Conservation (phyloP, 192 early-diverging fungal species). For the Spizellomyces sp. region DNA sequence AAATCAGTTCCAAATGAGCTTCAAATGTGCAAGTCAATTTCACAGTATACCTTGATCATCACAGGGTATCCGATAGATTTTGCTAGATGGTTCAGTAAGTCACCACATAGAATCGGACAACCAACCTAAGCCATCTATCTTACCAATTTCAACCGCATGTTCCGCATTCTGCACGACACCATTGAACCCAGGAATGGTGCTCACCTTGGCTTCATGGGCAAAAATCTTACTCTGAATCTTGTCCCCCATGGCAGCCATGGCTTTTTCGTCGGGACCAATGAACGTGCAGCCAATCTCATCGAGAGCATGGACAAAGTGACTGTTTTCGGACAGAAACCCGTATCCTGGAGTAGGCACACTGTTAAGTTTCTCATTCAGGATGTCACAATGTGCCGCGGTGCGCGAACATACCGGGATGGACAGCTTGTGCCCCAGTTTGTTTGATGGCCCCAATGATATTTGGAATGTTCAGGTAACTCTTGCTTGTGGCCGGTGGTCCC, state of each 20-base stretch:
- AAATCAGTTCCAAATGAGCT: no score
- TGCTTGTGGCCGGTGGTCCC: slow-evolving; percentile 77
- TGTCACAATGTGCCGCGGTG: no score
- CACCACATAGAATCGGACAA: no score
- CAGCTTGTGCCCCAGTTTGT: slow-evolving; percentile 81
- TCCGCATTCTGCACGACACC: slow-evolving; percentile 74
- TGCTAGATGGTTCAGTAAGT: slow-evolving; percentile 48
- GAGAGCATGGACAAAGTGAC: slow-evolving; percentile 76
- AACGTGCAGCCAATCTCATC: slow-evolving; percentile 76
- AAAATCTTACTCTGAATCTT: slow-evolving; percentile 98
- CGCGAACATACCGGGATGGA: slow-evolving; percentile 71
- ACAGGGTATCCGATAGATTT: slow-evolving; percentile 94
- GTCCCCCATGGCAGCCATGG: slow-evolving; percentile 96
- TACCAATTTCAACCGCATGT: slow-evolving; percentile 74
- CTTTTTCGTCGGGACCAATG: slow-evolving; percentile 91
- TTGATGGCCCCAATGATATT: slow-evolving; percentile 79
- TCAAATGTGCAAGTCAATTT: no score
- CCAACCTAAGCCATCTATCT: neutral
- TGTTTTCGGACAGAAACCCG: slow-evolving; percentile 94
- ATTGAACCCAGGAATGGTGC: slow-evolving; percentile 84
- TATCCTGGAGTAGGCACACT: slow-evolving; percentile 52
- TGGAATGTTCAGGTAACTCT: slow-evolving; percentile 81
- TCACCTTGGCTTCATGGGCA: slow-evolving; percentile 87
- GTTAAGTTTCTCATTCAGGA: neutral
- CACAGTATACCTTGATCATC: slow-evolving; percentile 70